Conservation (phyloP, 495 filamentous ascomycete genomes). For the Darksidea phi region DNA sequence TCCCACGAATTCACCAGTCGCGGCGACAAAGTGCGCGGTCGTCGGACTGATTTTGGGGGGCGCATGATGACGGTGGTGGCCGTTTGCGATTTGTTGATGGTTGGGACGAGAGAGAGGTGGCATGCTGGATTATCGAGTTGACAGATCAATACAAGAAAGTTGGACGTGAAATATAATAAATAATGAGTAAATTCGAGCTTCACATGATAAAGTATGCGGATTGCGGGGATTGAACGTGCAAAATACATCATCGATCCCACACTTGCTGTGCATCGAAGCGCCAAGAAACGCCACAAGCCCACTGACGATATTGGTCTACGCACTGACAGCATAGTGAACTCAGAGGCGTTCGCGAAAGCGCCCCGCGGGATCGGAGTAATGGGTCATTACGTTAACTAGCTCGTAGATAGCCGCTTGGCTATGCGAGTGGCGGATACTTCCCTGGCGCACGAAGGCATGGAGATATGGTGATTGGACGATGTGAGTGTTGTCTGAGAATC, state of each 20-base stretch:
- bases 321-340: neutral
- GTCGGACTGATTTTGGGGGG: neutral
- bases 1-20: conserved; percentile 35
- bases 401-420: too few species aligned
- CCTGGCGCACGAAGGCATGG: too few species aligned
- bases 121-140: neutral
- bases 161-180: neutral
- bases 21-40: conserved; percentile 24
- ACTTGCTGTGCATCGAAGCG: neutral
- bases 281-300: neutral
- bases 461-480: too few species aligned
- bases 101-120: neutral
- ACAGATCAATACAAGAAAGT: neutral
- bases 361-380: too few species aligned
- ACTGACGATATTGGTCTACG: neutral
- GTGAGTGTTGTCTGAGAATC: too few species aligned
- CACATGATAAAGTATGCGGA: too few species aligned
- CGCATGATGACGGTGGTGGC: neutral
- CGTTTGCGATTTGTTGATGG: neutral
- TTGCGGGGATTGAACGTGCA: too few species aligned
- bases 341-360: too few species aligned
- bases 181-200: too few species aligned
- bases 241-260: neutral
- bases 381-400: too few species aligned
- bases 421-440: too few species aligned